Percentiles rank a stretch among this genome's conserved stretches.
phyloP scores from a whole-genome alignment of 495 filamentous ascomycete species.

The Xylaria flabelliformis region DNA sequence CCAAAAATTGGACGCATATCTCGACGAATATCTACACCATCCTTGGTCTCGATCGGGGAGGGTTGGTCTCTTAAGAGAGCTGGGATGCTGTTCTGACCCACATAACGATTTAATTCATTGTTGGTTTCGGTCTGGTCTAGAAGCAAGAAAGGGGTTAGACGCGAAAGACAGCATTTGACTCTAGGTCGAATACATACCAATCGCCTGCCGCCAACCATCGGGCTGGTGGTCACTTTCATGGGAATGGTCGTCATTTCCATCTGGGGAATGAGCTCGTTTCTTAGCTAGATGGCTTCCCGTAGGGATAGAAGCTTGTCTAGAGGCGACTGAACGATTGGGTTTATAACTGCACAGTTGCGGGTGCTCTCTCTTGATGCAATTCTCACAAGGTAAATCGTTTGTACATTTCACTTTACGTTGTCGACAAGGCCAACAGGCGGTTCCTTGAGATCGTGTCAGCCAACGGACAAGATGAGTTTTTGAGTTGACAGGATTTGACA shows the following conservation, averaged over 20 bases:
- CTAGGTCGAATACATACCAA: conserved; percentile 40
- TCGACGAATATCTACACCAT: conserved; percentile 57
- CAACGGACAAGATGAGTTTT: neutral
- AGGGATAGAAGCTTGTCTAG: conserved; percentile 47
- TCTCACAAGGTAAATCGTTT: conserved; percentile 74
- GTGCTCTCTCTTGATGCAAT: conserved; percentile 76
- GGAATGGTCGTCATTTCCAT: conserved; percentile 44
- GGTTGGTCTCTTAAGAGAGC: conserved; percentile 70
- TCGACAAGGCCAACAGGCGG: conserved; percentile 75
- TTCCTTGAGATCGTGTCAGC: conserved; percentile 49
- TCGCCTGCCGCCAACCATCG: conserved; percentile 47
- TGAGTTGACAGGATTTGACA: neutral
- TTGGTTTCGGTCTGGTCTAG: conserved; percentile 66
- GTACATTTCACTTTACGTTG: conserved; percentile 79
- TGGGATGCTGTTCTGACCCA: conserved; percentile 69
- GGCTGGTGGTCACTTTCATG: conserved; percentile 49
- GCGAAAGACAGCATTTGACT: neutral
- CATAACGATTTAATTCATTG: conserved; percentile 66
- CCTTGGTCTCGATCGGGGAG: conserved; percentile 51
- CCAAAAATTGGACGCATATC: conserved; percentile 82
- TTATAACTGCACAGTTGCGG: conserved; percentile 75
- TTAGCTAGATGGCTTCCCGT: conserved; percentile 43
- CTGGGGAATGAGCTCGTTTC: conserved; percentile 56
- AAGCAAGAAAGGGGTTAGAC: conserved; percentile 33
- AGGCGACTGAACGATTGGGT: conserved; percentile 65